A percentile compares a stretch with the other conserved stretches of the same genome.
Evolutionary conservation across 176 grass and related monocot genomes (phyloP).

Genomic region (Phoenix dactylifera): DNA sequence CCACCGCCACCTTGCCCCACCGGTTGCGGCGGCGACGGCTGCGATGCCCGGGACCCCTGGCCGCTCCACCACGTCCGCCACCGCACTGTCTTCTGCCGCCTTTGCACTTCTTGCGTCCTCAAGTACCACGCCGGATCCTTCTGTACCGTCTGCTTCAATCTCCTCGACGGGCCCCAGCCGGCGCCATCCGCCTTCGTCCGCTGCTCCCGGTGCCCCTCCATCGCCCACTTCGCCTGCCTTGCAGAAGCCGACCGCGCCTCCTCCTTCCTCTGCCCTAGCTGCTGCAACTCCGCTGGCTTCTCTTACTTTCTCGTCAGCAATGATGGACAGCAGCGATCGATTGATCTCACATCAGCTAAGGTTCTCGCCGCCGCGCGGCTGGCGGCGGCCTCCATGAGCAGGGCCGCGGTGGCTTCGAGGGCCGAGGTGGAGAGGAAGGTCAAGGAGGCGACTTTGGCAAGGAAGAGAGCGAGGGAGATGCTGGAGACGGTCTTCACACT

Average conservation of each 20-base stretch:
- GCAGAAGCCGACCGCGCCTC: neutral
- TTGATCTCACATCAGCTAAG: constrained; percentile 31
- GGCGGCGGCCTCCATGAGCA: constrained; percentile 40
- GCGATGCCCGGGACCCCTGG: constrained; percentile 62
- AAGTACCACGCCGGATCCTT: constrained; percentile 56
- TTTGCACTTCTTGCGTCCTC: constrained; percentile 87
- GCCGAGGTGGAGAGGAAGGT: constrained; percentile 47
- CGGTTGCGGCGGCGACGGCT: constrained; percentile 70
- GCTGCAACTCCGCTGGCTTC: constrained; percentile 34
- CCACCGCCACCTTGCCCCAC: neutral
- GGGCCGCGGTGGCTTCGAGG: constrained; percentile 34
- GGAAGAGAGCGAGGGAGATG: constrained; percentile 54
- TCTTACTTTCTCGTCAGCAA: constrained; percentile 12
- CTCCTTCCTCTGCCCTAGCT: constrained; percentile 42
- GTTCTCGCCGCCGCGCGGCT: constrained; percentile 59
- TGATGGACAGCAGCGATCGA: neutral
- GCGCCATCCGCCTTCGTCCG: constrained; percentile 21
- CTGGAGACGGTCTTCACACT: constrained; percentile 27
- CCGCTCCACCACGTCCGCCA: constrained; percentile 82
- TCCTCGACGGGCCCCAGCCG: constrained; percentile 22
- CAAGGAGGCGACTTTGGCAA: constrained; percentile 44
- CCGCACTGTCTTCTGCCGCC: constrained; percentile 56
- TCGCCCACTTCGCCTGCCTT: constrained; percentile 26
- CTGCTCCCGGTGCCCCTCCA: constrained; percentile 55
- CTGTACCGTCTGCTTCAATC: constrained; percentile 66